A percentile compares a stretch with the other conserved stretches of the same genome.
These are phyloP conservation scores for Suillus subaureus DNA, from an alignment of 768 basidiomycete genomes.

Conservation along the genomic window DNA sequence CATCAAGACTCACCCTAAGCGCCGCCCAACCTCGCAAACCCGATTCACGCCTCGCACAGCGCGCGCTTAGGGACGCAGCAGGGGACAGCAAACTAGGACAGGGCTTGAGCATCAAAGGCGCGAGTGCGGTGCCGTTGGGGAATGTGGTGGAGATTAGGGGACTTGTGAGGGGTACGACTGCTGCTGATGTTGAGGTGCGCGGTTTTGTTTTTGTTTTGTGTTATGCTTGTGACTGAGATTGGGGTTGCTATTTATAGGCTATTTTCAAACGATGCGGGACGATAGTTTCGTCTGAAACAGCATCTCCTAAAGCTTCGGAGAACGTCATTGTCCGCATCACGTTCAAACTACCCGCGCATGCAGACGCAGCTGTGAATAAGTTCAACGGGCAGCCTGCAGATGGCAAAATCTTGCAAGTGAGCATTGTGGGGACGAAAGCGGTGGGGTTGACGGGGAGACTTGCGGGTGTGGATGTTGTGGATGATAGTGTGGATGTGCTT, in stretches of 20 bases:
- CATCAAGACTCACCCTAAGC: constrained; percentile 53
- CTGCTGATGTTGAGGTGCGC: constrained; percentile 68
- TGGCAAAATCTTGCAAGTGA: constrained; percentile 70
- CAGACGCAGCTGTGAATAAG: constrained; percentile 66
- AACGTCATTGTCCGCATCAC: constrained; percentile 69
- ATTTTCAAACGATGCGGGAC: constrained; percentile 83
- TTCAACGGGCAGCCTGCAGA: constrained; percentile 85
- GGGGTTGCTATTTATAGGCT: constrained; percentile 36
- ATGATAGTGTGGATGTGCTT: constrained; percentile 49
- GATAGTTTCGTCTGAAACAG: constrained; percentile 46
- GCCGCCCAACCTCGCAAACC: constrained; percentile 51
- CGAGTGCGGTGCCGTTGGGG: constrained; percentile 49
- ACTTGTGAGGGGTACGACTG: constrained; percentile 73
- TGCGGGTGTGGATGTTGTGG: constrained; percentile 52
- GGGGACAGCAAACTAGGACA: constrained; percentile 21
- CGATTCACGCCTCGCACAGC: constrained; percentile 56
- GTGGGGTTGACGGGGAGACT: constrained; percentile 60
- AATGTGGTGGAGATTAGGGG: constrained; percentile 79
- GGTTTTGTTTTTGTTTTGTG: background rate
- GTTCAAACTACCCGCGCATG: constrained; percentile 65
- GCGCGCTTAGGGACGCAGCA: constrained; percentile 66
- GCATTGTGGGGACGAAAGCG: constrained; percentile 58
- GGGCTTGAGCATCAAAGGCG: constrained; percentile 69
- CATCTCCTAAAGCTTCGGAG: constrained; percentile 19
- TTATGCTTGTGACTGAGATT: background rate